Base-by-base conservation (phyloP, 768 basidiomycete genomes). In the Tricholoma matsutake region DNA sequence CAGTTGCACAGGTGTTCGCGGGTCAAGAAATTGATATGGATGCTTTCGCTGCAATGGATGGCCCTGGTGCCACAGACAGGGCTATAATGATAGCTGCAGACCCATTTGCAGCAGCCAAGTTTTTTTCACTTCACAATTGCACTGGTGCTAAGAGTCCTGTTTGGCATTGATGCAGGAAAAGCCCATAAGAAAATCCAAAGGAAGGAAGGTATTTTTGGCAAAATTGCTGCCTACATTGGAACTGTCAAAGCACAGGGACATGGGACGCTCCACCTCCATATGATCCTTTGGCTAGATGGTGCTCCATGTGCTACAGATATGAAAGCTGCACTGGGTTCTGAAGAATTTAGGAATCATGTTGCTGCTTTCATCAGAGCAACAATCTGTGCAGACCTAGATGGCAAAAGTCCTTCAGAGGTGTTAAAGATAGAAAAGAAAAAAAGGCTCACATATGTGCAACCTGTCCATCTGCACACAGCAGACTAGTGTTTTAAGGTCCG, bases 21-120 rank as follows among this genome's bases (percentile, higher is more conserved):
- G 80, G 82, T 0, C 71, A 71, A 25, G 65, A 78, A 0, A 81
- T 84, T 9, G 69, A 83, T 54, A 58, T 83, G 11, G 77, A 84
- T 55, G 1, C 62, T 0, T 82, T 83, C 54, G 3, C 61, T 1
- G 28, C 58, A 0, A 64, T 65, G 0, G 37, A 52, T 2, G 75
- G 76, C 0, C 77, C 77, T 0, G 62, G 65, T 22, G 56, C 59
- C 2, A 37, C 22, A 0, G 22, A 59, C 2, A 54, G 75, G 0
- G 65, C 67, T 0, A 28, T 58, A 0, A 77, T 72, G 39, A 71
- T 81, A 7, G 75, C 78, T 0, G 31, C 28, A 0, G 77, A 81
- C 63, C 79, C 79, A 3, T 81, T 70, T 61, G 79, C 78, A 0
- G 68, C 80, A n/a, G 76, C 79, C 0, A 69, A 74, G 51, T n/a